Conservation (phyloP, 2,329 filamentous ascomycete species). For the Ascochyta pisi region DNA sequence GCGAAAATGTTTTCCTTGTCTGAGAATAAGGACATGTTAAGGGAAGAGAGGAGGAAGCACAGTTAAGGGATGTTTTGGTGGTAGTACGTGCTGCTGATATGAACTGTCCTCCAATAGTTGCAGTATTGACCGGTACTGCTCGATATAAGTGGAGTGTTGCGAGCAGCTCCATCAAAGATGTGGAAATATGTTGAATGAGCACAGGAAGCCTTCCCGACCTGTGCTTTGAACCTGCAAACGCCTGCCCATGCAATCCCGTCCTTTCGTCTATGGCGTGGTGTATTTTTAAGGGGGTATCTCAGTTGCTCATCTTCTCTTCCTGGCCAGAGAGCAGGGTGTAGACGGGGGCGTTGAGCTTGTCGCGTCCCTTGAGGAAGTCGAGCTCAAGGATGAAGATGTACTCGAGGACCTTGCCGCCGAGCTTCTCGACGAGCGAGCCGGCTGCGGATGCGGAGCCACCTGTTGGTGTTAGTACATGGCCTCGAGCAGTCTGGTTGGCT, state of each 20-base stretch:
- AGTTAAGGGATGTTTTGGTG: background rate
- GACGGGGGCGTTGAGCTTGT: constrained; percentile 84
- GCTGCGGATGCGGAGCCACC: constrained; percentile 91
- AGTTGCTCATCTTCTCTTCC: constrained; percentile 45
- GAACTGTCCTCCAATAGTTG: background rate
- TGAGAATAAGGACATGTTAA: too few species aligned
- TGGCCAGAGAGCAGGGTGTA: constrained; percentile 80
- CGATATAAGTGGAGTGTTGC: background rate
- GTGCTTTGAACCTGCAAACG: constrained; percentile 23
- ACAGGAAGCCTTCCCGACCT: constrained; percentile 1
- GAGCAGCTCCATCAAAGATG: background rate
- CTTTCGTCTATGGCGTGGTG: constrained; percentile 18
- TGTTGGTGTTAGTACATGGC: constrained; percentile 48
- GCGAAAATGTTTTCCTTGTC: background rate
- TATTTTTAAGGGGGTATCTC: constrained; percentile 5
- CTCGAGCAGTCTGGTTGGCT: background rate
- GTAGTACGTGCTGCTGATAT: background rate
- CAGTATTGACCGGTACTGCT: background rate
- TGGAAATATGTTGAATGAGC: constrained; percentile 15
- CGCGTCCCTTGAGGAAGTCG: constrained; percentile 87
- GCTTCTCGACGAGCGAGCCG: constrained; percentile 82
- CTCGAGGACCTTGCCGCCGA: constrained; percentile 84
- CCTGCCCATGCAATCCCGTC: constrained; percentile 30
- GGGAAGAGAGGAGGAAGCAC: background rate
- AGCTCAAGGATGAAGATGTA: constrained; percentile 97